Base-by-base conservation (phyloP, 2,329 filamentous ascomycete species). In the Verticillium dahliae region DNA sequence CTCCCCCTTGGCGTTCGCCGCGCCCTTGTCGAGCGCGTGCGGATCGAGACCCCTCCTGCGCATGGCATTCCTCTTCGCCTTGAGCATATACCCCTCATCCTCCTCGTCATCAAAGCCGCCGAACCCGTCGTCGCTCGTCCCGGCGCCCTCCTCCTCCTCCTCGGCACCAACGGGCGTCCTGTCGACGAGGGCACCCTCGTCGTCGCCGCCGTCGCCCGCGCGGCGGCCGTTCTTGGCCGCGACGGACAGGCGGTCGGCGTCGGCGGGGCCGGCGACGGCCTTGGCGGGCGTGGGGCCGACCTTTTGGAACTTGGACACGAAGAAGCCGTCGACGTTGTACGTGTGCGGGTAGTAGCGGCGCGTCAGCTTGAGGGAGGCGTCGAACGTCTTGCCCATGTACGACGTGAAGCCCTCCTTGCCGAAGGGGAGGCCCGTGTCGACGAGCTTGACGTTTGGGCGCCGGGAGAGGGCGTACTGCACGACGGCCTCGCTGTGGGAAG, bases 261-360 rank as follows among this genome's bases (percentile, higher is more conserved):
- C 70, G 9, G 83, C 78, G 2, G 83, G 80, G 60, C 41, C 60
- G 55, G 56, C 22, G 41, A 64, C 57, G 56, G 65, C 65, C 64
- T 84, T 85, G 61, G 81, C 77, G 1, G 90, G 88, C 50, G 90
- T 91, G 3, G 91, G 90, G 0, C 87, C 94, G 15, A 86, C 86
- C 83, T 99, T 99, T 77, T 96, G 93, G 78, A 99, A 90, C 77
- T 99, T 99, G 71, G 92, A 91, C 64, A 99, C 95, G 74, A 92
- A 99, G 87, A 99, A 99, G 66, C 95, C 95, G 74, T 98, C 95
- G 38, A 99, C 92, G 78, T 97, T 97, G 80, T 95, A 92, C 22
- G 90, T 85, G 74, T 97, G 92, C 0, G 92, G 92, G 77, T 96
- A 97, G 80, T 92, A 97, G 61, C 93, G 83, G 66, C 91, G 82